These are phyloP conservation scores for Oryza glaberrima DNA, from an alignment of 176 grass and related monocot genomes.

Conservation along the genomic window DNA sequence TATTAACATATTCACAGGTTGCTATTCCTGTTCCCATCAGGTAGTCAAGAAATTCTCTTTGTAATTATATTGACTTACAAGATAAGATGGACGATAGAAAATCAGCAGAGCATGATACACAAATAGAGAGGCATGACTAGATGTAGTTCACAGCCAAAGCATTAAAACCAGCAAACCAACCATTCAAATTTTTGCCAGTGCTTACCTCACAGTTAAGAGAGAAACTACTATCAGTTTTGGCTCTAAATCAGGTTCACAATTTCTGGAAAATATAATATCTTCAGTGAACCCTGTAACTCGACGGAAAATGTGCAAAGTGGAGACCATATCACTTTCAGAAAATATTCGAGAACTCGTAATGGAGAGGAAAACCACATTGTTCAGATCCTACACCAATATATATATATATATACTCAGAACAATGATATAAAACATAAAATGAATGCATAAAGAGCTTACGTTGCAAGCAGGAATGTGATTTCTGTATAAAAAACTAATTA, in stretches of 20 bases:
- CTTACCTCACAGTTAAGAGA: constrained; percentile 83
- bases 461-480: not conserved
- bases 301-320: constrained; percentile 62
- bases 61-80: constrained; percentile 8
- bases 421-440: constrained; percentile 33
- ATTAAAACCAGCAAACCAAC: constrained; percentile 4
- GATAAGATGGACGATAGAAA: constrained; percentile 16
- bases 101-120: not conserved
- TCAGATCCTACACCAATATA: constrained; percentile 60
- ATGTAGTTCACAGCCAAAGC: not conserved
- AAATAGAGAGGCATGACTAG: not conserved
- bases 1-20: constrained; percentile 17
- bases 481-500: not conserved
- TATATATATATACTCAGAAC: not conserved
- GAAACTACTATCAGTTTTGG: constrained; percentile 80
- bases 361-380: constrained; percentile 66
- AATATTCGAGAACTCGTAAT: constrained; percentile 69
- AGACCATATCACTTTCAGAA: constrained; percentile 72
- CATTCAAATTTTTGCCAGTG: constrained; percentile 31
- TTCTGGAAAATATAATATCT: constrained; percentile 79
- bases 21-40: constrained; percentile 14
- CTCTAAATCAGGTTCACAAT: constrained; percentile 78
- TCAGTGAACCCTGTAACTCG: constrained; percentile 67
- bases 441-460: not conserved
- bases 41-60: constrained; percentile 11